These are phyloP conservation scores for Paspalum vaginatum DNA, from an alignment of 176 grass and related monocot species.

Conservation along the genomic window DNA sequence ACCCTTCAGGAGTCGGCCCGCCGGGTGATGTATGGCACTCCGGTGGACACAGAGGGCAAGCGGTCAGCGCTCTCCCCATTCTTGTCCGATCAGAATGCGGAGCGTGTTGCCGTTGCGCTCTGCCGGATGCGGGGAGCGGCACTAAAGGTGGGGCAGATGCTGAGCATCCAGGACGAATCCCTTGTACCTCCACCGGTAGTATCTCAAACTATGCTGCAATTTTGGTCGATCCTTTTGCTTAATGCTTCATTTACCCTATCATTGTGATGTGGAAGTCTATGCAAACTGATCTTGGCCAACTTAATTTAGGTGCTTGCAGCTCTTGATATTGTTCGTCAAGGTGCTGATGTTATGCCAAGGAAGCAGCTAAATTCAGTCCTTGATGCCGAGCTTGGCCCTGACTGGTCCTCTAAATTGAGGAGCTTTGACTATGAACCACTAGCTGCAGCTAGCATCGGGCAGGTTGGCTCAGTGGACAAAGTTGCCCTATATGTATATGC, in stretches of 20 bases:
- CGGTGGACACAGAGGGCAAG: constrained; percentile 56
- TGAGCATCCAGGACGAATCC: constrained; percentile 98
- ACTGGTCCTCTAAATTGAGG: constrained; percentile 78
- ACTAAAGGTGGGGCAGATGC: constrained; percentile 89
- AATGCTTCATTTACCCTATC: not conserved
- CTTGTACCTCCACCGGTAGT: constrained; percentile 88
- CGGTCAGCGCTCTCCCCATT: constrained; percentile 74
- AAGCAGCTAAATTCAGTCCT: constrained; percentile 87
- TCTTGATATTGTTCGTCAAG: constrained; percentile 95
- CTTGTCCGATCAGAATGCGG: constrained; percentile 94
- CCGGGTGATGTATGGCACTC: constrained; percentile 72
- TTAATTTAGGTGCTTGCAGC: constrained; percentile 75
- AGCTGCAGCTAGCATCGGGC: constrained; percentile 87
- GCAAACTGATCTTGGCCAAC: constrained; percentile 13
- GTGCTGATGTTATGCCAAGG: constrained; percentile 93
- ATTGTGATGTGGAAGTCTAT: constrained; percentile 4
- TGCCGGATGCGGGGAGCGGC: constrained; percentile 94
- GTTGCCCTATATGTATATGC: not conserved
- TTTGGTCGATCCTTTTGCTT: not conserved
- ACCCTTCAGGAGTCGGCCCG: constrained; percentile 76
- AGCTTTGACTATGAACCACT: constrained; percentile 95
- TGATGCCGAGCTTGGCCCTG: constrained; percentile 69
- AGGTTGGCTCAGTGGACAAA: constrained; percentile 41
- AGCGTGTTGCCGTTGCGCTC: constrained; percentile 80
- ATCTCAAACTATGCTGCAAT: not conserved